Evolutionary conservation across 1,139 yeast species (phyloP), one percentile per base, ranked within the genome.

Genomic region (Saccharomyces hybrid): DNA sequence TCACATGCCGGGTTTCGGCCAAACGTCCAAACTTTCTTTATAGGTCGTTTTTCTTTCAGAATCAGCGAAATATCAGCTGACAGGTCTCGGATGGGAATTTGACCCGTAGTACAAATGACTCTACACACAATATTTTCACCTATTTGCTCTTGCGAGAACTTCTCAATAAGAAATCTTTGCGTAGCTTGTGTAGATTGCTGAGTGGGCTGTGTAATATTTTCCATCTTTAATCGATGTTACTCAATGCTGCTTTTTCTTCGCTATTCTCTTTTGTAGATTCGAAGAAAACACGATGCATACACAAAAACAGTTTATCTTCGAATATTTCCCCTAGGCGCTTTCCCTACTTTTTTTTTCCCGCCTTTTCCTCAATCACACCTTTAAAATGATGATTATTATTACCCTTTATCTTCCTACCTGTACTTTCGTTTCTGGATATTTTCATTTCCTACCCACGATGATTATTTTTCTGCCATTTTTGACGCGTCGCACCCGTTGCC

Each of bases 1-100:
- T 86, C 86, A 55, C 88, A 86, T 16, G 67, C 65, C 3, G 71
- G 68, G 57, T 86, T 82, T 57, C 98, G 77, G 0, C 98, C 98
- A 70, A 89, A 83, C 1, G 75, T 67, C 97, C 97, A 91, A 47
- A 74, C 77, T 57, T 74, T 77, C 62, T 68, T 69, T 16, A 68
- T 68, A 1, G 71, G 52, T 32, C 59, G 60, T 32, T 55, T 53
- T 42, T 60, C 61, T 27, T 55, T 53, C 8, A 62, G 27, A 3
- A 74, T 74, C 25, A 70, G 73, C 31, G 61, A 64, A 14, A 68
- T 65, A 52, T 70, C 68, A 19, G 72, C 73, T 56, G 67, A 67
- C 31, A 72, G 65, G 64, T 80, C 85, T 51, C 74, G 73, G 48
- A 73, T 76, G 7, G 72, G 73, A 57, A 78, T 74, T 62, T 82